A percentile compares a stretch with the other conserved stretches of the same genome.
Evolutionary conservation across 192 early-diverging fungal species (phyloP).

Genomic region (Backusella macrospora): DNA sequence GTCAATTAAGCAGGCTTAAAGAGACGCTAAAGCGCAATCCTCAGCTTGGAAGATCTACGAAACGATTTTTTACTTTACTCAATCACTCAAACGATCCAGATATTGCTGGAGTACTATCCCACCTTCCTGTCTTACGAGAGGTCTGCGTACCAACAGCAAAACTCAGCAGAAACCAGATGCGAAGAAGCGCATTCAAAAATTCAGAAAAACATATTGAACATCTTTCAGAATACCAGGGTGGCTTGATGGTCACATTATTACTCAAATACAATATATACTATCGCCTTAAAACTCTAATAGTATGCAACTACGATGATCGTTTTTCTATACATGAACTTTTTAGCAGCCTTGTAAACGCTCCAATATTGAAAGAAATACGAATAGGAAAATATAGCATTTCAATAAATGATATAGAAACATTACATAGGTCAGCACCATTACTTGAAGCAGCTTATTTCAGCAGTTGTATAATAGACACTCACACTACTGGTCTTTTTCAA

Average conservation of each 20-base stretch:
- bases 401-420: not conserved
- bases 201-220: not conserved
- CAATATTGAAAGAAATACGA: not conserved
- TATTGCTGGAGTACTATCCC: not conserved
- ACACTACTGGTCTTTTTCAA: not conserved
- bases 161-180: not conserved
- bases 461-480: not conserved
- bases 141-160: not conserved
- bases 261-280: not conserved
- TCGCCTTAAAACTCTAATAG: not conserved
- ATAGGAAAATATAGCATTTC: not conserved
- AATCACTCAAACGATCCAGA: not conserved
- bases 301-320: not conserved
- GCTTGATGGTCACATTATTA: not conserved
- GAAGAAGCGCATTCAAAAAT: not conserved
- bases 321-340: not conserved
- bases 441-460: not conserved
- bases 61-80: not conserved
- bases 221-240: not conserved
- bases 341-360: not conserved
- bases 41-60: not conserved
- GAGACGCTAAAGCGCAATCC: not conserved
- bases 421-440: not conserved
- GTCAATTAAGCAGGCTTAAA: not conserved
- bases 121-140: not conserved